phyloP scores from a whole-genome alignment of 306 rosid species.

The Psophocarpus tetragonolobus region DNA sequence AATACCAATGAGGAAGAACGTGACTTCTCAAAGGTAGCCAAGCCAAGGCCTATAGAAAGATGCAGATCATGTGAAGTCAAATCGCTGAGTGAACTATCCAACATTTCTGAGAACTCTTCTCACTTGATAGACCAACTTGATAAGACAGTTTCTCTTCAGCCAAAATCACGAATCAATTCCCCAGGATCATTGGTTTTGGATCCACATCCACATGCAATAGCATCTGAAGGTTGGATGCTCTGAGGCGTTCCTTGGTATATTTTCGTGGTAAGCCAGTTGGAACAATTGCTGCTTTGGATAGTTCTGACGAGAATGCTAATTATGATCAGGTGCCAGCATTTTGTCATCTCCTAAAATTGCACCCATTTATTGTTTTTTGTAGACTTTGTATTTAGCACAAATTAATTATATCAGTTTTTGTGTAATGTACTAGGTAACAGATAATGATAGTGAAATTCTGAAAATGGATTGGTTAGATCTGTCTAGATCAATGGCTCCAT shows the following conservation, averaged over 20 bases:
- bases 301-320: constrained; percentile 61
- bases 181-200: constrained; percentile 49
- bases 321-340: constrained; percentile 47
- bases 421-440: not conserved
- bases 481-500: constrained; percentile 3
- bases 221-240: constrained; percentile 66
- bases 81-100: constrained; percentile 49
- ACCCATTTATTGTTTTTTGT: not conserved
- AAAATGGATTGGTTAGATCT: not conserved
- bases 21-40: constrained; percentile 55
- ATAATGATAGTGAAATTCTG: not conserved
- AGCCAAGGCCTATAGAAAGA: constrained; percentile 58
- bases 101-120: constrained; percentile 42
- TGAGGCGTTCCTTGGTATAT: constrained; percentile 66
- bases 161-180: constrained; percentile 40
- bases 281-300: constrained; percentile 75
- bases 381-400: not conserved
- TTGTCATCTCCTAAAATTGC: not conserved
- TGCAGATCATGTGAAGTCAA: constrained; percentile 61
- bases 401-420: not conserved
- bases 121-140: constrained; percentile 44
- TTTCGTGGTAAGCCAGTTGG: constrained; percentile 75
- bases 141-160: constrained; percentile 42
- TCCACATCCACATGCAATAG: constrained; percentile 49
- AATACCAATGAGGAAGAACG: constrained; percentile 38